Evolutionary conservation across 2,329 filamentous ascomycete genomes (phyloP).

Genomic region (Botrytis medusae): DNA sequence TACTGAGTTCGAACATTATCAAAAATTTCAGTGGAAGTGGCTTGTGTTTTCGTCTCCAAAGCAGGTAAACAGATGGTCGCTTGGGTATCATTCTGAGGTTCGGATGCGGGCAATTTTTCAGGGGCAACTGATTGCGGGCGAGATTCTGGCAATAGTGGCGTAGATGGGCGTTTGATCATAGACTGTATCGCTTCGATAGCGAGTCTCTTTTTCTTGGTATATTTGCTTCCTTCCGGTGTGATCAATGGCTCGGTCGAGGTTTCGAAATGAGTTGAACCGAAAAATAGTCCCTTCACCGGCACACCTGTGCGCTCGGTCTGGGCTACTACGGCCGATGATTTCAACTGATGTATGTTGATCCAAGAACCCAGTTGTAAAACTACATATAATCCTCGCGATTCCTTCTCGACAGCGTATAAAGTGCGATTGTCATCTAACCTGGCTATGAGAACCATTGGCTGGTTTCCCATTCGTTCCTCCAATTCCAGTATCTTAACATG

Average conservation of each 20-base stretch:
- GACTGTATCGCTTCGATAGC: slow-evolving; percentile 65
- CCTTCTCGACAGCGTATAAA: slow-evolving; percentile 65
- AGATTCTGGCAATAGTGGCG: slow-evolving; percentile 27
- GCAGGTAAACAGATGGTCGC: neutral
- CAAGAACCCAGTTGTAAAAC: slow-evolving; percentile 67
- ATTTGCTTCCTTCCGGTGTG: slow-evolving; percentile 33
- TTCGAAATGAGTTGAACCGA: neutral
- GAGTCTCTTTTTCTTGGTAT: slow-evolving; percentile 52
- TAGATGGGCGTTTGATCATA: slow-evolving; percentile 51
- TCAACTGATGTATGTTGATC: slow-evolving; percentile 59
- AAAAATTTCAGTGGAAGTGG: slow-evolving; percentile 53
- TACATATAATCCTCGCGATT: slow-evolving; percentile 60
- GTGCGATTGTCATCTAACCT: slow-evolving; percentile 55
- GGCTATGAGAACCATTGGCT: slow-evolving; percentile 59
- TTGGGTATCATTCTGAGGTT: slow-evolving; percentile 21
- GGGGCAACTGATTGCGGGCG: slow-evolving; percentile 21
- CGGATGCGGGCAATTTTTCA: slow-evolving; percentile 10
- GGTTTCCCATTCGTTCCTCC: slow-evolving; percentile 57
- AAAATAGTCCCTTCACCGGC: slow-evolving; percentile 18
- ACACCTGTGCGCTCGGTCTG: slow-evolving; percentile 41
- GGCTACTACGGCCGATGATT: slow-evolving; percentile 50
- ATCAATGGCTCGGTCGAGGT: slow-evolving; percentile 10
- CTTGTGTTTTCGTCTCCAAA: slow-evolving; percentile 22
- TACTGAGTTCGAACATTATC: slow-evolving; percentile 59
- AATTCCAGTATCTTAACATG: slow-evolving; percentile 63